Percentiles rank a stretch among this genome's conserved stretches.
Conservation (phyloP, 495 filamentous ascomycete genomes). For the Lentithecium fluviatile region DNA sequence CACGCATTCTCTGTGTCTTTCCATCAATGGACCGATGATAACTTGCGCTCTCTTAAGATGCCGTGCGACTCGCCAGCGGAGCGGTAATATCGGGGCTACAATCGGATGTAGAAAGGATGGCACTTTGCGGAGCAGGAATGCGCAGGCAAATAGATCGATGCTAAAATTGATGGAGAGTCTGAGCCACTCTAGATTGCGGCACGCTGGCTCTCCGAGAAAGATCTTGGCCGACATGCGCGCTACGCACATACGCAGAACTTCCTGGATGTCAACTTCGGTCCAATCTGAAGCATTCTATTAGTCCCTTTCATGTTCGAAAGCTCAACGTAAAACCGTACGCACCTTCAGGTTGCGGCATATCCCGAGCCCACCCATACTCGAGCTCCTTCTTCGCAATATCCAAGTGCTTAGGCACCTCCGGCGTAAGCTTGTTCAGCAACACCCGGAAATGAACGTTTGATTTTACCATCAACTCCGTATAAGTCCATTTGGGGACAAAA, state of each 20-base stretch:
- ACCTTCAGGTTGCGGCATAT: conserved; percentile 24
- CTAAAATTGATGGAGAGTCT: conserved; percentile 14
- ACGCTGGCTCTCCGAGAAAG: conserved; percentile 23
- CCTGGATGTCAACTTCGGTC: conserved; percentile 28
- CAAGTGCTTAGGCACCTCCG: conserved; percentile 8
- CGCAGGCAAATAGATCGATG: conserved; percentile 16
- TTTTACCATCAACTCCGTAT: conserved; percentile 13
- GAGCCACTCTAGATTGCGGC: conserved; percentile 27
- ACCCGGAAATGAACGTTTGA: conserved; percentile 22
- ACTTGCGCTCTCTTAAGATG: conserved; percentile 12
- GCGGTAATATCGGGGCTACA: conserved; percentile 8
- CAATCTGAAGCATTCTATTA: conserved; percentile 10
- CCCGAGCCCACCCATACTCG: not conserved
- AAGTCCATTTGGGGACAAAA: conserved; percentile 17
- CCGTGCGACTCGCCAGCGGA: not conserved
- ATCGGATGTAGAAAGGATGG: conserved; percentile 21
- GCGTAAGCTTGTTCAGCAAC: conserved; percentile 22
- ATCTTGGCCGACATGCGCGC: conserved; percentile 23
- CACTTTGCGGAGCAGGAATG: conserved; percentile 23
- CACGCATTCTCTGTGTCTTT: conserved; percentile 2
- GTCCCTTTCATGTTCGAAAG: not conserved
- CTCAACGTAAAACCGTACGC: not conserved
- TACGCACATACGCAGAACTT: conserved; percentile 19
- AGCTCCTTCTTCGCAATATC: conserved; percentile 20
- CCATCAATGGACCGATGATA: conserved; percentile 25